Evolutionary conservation across 2,329 filamentous ascomycete species (phyloP).

Genomic region (Trichoderma breve): DNA sequence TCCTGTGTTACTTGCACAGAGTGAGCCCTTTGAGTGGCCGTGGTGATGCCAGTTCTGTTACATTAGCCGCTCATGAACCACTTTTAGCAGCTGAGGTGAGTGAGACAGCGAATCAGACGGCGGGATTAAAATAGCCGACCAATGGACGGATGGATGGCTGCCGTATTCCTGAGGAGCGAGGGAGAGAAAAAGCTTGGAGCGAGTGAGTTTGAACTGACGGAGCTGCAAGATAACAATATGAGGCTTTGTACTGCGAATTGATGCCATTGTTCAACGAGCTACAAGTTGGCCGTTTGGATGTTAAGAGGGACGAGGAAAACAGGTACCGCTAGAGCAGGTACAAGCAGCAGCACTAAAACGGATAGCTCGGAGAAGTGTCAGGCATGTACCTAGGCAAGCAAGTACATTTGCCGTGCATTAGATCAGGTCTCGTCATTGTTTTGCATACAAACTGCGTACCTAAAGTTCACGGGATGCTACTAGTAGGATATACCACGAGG

Average conservation of each 20-base stretch:
- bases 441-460: neutral
- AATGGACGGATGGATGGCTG: neutral
- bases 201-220: neutral
- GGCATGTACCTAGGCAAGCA: neutral
- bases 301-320: neutral
- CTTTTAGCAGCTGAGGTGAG: neutral
- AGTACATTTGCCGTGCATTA: slow-evolving; percentile 1
- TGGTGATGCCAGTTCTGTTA: slow-evolving; percentile 3
- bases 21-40: neutral
- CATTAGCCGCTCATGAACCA: slow-evolving; percentile 12
- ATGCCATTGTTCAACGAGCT: neutral
- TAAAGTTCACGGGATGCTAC: neutral
- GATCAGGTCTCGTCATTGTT: neutral
- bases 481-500: neutral
- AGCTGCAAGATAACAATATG: neutral
- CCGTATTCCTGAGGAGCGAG: neutral
- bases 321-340: neutral
- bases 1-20: neutral
- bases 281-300: neutral
- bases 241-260: neutral
- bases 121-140: neutral
- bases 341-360: neutral
- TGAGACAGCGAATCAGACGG: neutral
- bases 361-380: neutral
- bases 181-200: neutral